Evolutionary conservation across 2,329 filamentous ascomycete species (phyloP).

Genomic region (Colletotrichum horii): DNA sequence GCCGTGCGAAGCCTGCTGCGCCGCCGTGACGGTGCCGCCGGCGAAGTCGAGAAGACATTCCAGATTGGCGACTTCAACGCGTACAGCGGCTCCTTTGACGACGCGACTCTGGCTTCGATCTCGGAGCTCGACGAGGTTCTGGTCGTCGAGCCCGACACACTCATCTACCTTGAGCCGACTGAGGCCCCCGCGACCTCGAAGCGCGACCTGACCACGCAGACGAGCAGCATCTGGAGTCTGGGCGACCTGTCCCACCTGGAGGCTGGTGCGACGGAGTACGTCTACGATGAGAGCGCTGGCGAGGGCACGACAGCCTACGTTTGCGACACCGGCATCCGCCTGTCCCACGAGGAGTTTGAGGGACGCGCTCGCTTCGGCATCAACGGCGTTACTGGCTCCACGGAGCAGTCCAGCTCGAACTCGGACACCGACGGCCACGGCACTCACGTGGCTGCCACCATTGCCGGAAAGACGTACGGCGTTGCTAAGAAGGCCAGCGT

Average conservation of each 20-base stretch:
- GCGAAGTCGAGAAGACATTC: constrained; percentile 18
- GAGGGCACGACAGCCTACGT: constrained; percentile 39
- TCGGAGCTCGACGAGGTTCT: constrained; percentile 36
- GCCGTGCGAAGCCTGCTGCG: constrained; percentile 32
- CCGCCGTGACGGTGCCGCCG: constrained; percentile 37
- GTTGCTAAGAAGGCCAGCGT: constrained; percentile 33
- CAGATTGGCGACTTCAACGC: constrained; percentile 37
- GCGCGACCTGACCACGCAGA: constrained; percentile 22
- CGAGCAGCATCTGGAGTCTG: constrained; percentile 33
- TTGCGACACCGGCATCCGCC: constrained; percentile 48
- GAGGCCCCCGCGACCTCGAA: not conserved
- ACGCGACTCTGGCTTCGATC: constrained; percentile 43
- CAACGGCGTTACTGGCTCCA: constrained; percentile 30
- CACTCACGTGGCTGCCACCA: constrained; percentile 34
- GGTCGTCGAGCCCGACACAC: constrained; percentile 34
- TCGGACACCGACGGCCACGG: constrained; percentile 31
- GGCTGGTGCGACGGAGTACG: constrained; percentile 32
- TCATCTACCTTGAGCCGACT: constrained; percentile 1
- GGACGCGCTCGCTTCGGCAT: constrained; percentile 31
- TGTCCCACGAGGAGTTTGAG: constrained; percentile 36
- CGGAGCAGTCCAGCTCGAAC: constrained; percentile 14
- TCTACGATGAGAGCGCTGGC: constrained; percentile 28
- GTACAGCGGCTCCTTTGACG: constrained; percentile 48
- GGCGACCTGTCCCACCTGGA: constrained; percentile 44
- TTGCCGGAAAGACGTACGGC: constrained; percentile 33